A percentile compares a stretch with the other conserved stretches of the same genome.
These are phyloP conservation scores for Puccinia sorghi DNA, from an alignment of 1,284 basidiomycete species.

Conservation along the genomic window DNA sequence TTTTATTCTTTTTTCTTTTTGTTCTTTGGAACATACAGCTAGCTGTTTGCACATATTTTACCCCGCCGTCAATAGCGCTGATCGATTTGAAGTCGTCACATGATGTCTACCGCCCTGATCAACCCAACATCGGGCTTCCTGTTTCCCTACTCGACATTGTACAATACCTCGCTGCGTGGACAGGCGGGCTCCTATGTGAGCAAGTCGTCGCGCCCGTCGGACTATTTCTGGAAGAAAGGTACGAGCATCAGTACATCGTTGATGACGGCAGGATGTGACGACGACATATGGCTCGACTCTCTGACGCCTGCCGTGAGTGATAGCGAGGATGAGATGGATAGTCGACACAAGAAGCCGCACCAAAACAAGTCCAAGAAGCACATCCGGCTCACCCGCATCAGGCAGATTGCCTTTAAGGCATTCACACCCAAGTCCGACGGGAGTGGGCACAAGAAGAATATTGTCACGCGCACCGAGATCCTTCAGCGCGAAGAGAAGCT, in stretches of 20 bases:
- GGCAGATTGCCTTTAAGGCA: slow-evolving; percentile 45
- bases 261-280: not conserved
- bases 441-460: slow-evolving; percentile 18
- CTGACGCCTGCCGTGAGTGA: slow-evolving; percentile 29
- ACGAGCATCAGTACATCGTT: not conserved
- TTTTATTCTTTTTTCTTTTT: no score
- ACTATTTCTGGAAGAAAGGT: slow-evolving; percentile 43
- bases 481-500: not conserved
- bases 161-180: slow-evolving; percentile 16
- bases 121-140: not conserved
- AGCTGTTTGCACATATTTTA: no score
- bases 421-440: slow-evolving; percentile 31
- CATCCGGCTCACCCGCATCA: slow-evolving; percentile 8
- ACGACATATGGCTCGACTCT: slow-evolving; percentile 22
- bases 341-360: not conserved
- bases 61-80: no score
- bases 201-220: slow-evolving; percentile 25
- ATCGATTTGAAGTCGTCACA: no score
- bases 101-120: no score
- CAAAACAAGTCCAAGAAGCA: not conserved
- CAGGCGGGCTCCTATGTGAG: not conserved
- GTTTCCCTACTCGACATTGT: slow-evolving; percentile 11
- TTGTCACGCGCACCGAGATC: slow-evolving; percentile 19
- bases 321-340: slow-evolving; percentile 31
- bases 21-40: no score